Evolutionary conservation across 805 yeast genomes (phyloP), one percentile per base, ranked within the genome.

Genomic region (Cyberlindnera veronae): DNA sequence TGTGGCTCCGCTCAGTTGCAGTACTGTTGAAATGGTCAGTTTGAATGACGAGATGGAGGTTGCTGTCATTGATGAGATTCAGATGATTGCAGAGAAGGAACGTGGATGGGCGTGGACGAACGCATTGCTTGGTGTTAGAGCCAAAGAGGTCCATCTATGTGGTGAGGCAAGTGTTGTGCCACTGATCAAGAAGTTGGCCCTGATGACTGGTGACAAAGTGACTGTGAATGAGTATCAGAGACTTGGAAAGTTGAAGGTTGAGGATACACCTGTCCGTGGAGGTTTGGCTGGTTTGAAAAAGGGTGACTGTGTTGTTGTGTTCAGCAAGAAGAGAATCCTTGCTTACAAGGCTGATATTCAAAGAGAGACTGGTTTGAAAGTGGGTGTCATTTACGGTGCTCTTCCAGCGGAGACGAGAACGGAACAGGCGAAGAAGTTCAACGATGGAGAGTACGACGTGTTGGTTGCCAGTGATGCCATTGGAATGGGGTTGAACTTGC

Each of bases 81-180:
- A 93, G 61, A 89, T 93, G 98, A 79, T 93, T 51, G 79, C 77
- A 2, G 96, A 90, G 55, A 66, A 67, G 7, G 66, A 65, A 14
- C 65, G 99, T 48, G 99, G 99, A 0, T 79, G 85, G 66, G 95
- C 96, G 0, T 93, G 99, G 98, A 84, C 97, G 0, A 79, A 79
- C 50, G 97, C 95, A 0, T 66, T 93, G 1, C 65, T 93, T 24
- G 98, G 98, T 4, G 93, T 81, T 0, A 75, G 76, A 44, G 95
- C 97, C 4, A 78, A 78, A 40, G 95, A 88, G 48, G 68, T 93
- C 2, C 98, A 93, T 65, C 57, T 91, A 6, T 93, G 99, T 66
- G 99, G 99, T 28, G 99, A 93, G 58, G 84, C 77, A 39, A 77
- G 93, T 53, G 79, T 89, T 3, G 83, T 88, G n/a, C 77, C 81